Evolutionary conservation across 495 filamentous ascomycete species (phyloP).

Genomic region (Xylona heveae): DNA sequence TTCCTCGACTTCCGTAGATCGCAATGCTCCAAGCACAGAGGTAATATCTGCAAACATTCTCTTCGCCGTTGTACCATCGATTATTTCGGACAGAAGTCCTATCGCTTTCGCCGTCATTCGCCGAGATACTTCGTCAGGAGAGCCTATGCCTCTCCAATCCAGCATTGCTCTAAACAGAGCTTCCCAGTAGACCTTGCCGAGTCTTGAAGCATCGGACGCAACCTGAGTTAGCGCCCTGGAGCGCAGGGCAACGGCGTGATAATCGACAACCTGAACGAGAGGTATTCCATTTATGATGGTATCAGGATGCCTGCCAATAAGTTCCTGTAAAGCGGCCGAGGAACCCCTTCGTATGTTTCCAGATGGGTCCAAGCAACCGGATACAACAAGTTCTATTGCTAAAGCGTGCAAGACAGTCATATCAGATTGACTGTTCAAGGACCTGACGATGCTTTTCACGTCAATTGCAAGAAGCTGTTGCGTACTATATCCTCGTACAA

Average conservation of each 20-base stretch:
- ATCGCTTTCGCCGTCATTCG: slow-evolving; percentile 49
- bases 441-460: neutral
- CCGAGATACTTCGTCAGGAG: slow-evolving; percentile 49
- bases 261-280: slow-evolving; percentile 77
- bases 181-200: slow-evolving; percentile 46
- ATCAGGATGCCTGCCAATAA: slow-evolving; percentile 81
- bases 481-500: slow-evolving; percentile 74
- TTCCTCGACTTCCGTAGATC: slow-evolving; percentile 39
- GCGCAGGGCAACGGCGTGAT: slow-evolving; percentile 76
- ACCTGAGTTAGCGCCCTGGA: slow-evolving; percentile 62
- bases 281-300: slow-evolving; percentile 59
- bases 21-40: slow-evolving; percentile 22
- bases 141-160: slow-evolving; percentile 73
- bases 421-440: too few relatives aligned
- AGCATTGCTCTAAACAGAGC: slow-evolving; percentile 48
- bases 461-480: slow-evolving; percentile 46
- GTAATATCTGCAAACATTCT: slow-evolving; percentile 17
- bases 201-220: slow-evolving; percentile 36
- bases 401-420: slow-evolving; percentile 47
- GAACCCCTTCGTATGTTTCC: slow-evolving; percentile 85
- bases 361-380: slow-evolving; percentile 70
- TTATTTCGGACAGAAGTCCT: slow-evolving; percentile 36
- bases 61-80: too few relatives aligned
- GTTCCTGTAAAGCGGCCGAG: slow-evolving; percentile 83
- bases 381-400: slow-evolving; percentile 55